phyloP scores from a whole-genome alignment of 2,329 filamentous ascomycete genomes.

The Botrytis elliptica region DNA sequence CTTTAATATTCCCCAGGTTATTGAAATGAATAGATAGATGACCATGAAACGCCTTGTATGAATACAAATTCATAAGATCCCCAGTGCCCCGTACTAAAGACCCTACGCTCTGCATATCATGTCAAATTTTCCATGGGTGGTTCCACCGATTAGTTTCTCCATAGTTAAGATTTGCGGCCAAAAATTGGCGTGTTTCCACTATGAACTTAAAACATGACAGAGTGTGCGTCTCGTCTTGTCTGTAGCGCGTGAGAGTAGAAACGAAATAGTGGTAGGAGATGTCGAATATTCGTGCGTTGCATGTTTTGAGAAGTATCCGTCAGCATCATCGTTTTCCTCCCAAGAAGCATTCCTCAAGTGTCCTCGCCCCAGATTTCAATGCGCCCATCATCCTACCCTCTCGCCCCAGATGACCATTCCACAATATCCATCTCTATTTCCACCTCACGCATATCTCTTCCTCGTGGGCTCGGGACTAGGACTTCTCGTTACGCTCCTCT shows the following conservation, averaged over 20 bases:
- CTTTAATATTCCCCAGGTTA: neutral
- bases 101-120: neutral
- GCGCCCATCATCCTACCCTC: neutral
- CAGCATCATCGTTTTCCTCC: neutral
- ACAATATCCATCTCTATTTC: neutral
- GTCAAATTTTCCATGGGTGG: neutral
- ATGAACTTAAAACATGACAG: neutral
- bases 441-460: constrained; percentile 57
- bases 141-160: neutral
- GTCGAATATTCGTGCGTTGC: neutral
- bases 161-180: neutral
- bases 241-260: neutral
- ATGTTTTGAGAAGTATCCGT: neutral
- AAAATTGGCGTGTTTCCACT: neutral
- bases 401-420: neutral
- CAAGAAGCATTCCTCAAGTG: neutral
- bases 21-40: constrained; percentile 12
- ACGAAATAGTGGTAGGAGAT: neutral
- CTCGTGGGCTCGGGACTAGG: constrained; percentile 82
- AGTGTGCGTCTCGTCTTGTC: neutral
- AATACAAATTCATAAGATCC: constrained; percentile 4
- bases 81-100: neutral
- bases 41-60: constrained; percentile 22
- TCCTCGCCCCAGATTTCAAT: neutral
- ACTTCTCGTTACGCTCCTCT: constrained; percentile 76